These are phyloP conservation scores for Syncephalastrum contaminatum DNA, from an alignment of 371 early-diverging fungal species.

Conservation along the genomic window DNA sequence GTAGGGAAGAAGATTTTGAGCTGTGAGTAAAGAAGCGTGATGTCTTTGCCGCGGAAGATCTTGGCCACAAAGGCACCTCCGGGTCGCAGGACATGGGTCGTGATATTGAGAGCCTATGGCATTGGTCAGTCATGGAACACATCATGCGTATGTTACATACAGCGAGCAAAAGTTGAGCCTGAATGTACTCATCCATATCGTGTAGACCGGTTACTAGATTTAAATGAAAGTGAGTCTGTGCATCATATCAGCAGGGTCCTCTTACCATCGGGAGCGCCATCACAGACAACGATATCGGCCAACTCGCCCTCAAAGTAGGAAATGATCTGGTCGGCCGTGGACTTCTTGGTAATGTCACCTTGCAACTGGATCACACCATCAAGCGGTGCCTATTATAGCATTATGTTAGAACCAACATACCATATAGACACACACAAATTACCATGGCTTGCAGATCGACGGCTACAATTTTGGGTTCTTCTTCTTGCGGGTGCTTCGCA, in stretches of 20 bases:
- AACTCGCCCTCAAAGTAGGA: constrained; percentile 83
- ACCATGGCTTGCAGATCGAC: constrained; percentile 99
- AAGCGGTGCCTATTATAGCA: constrained; percentile 74
- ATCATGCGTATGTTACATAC: constrained; percentile 36
- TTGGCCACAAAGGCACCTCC: constrained; percentile 97
- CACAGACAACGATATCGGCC: constrained; percentile 97
- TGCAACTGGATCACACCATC: constrained; percentile 93
- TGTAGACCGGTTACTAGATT: constrained; percentile 92
- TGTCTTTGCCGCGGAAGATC: constrained; percentile 95
- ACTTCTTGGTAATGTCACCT: constrained; percentile 97
- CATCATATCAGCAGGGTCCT: neutral
- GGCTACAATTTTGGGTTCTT: constrained; percentile 85
- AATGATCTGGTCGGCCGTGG: constrained; percentile 90
- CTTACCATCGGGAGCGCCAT: constrained; percentile 97
- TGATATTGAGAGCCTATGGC: constrained; percentile 86
- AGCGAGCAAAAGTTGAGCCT: constrained; percentile 92
- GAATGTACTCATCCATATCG: constrained; percentile 99
- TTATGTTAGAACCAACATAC: no score
- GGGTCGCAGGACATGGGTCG: constrained; percentile 83
- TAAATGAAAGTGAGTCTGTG: no score
- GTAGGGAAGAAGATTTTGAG: constrained; percentile 88
- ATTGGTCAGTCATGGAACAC: no score
- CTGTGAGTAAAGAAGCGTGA: constrained; percentile 86
- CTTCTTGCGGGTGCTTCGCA: constrained; percentile 51
- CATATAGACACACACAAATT: constrained; percentile 1